These are phyloP conservation scores for Schizopora paradoxa DNA, from an alignment of 1,284 basidiomycete genomes.

Conservation along the genomic window DNA sequence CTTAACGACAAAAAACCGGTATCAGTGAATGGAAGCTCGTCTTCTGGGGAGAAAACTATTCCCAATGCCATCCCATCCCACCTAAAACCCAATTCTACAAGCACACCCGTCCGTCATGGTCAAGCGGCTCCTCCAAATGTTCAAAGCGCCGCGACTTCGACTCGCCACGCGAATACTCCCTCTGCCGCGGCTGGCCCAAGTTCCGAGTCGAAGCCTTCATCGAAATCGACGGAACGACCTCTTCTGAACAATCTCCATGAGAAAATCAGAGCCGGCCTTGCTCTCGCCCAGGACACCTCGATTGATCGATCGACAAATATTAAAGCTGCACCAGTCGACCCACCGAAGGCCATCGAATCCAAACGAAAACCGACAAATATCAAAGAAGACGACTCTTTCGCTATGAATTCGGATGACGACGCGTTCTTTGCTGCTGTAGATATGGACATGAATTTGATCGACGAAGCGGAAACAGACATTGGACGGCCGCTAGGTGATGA, in stretches of 20 bases:
- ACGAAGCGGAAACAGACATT: constrained; percentile 21
- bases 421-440: constrained; percentile 55
- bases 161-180: not conserved
- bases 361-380: not conserved
- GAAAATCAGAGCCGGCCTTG: not conserved
- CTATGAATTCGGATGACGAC: constrained; percentile 58
- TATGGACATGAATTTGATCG: constrained; percentile 43
- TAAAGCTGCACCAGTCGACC: not conserved
- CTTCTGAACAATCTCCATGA: not conserved
- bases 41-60: constrained; percentile 21
- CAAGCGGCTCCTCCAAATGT: constrained; percentile 13
- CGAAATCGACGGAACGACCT: not conserved
- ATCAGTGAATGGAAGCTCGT: not conserved
- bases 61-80: constrained; percentile 26
- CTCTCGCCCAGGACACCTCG: not conserved
- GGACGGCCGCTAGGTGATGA: constrained; percentile 44
- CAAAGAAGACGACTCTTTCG: constrained; percentile 39
- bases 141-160: not conserved
- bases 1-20: constrained; percentile 2
- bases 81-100: constrained; percentile 21
- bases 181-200: not conserved
- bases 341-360: not conserved
- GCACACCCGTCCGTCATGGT: constrained; percentile 10
- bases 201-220: not conserved
- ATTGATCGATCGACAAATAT: not conserved